Evolutionary conservation across 2,329 filamentous ascomycete species (phyloP).

Genomic region (Dryadomyces sulphureus): DNA sequence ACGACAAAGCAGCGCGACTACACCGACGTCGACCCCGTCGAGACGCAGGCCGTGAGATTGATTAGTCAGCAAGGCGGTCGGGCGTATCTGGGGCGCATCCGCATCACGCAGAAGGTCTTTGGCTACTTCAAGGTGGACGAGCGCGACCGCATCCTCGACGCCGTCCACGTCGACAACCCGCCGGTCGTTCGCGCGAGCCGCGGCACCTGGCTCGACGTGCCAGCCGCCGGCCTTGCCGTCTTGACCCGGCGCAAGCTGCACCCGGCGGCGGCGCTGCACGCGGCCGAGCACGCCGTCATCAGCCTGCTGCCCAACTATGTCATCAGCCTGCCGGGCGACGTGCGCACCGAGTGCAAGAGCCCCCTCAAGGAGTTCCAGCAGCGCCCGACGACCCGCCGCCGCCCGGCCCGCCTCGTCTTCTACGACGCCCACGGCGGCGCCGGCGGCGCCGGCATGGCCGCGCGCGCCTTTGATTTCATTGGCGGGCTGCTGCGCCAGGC

Average conservation of each 20-base stretch:
- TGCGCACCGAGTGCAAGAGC: slow-evolving; percentile 87
- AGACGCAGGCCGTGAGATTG: slow-evolving; percentile 68
- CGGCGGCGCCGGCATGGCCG: slow-evolving; percentile 70
- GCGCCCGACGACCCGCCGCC: slow-evolving; percentile 39
- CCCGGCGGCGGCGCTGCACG: slow-evolving; percentile 80
- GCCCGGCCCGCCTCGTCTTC: slow-evolving; percentile 79
- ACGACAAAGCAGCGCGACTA: slow-evolving; percentile 85
- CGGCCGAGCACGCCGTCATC: slow-evolving; percentile 82
- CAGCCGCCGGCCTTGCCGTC: slow-evolving; percentile 63
- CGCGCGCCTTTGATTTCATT: slow-evolving; percentile 87
- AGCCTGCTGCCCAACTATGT: slow-evolving; percentile 83
- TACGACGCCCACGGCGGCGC: slow-evolving; percentile 90
- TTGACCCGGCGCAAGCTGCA: slow-evolving; percentile 59
- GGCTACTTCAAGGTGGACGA: slow-evolving; percentile 97
- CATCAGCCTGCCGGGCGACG: slow-evolving; percentile 76
- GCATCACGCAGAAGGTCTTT: slow-evolving; percentile 78
- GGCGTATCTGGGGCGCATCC: slow-evolving; percentile 77
- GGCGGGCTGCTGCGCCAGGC: slow-evolving; percentile 66
- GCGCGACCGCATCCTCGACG: slow-evolving; percentile 72
- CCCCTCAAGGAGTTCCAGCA: slow-evolving; percentile 75
- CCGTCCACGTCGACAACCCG: slow-evolving; percentile 83
- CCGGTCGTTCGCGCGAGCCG: slow-evolving; percentile 74
- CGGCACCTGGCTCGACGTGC: slow-evolving; percentile 93
- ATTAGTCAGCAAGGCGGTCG: slow-evolving; percentile 29
- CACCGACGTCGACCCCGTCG: slow-evolving; percentile 85